A percentile compares a stretch with the other conserved stretches of the same genome.
Evolutionary conservation across 2,329 filamentous ascomycete species (phyloP).

Genomic region (Talaromyces pinophilus): DNA sequence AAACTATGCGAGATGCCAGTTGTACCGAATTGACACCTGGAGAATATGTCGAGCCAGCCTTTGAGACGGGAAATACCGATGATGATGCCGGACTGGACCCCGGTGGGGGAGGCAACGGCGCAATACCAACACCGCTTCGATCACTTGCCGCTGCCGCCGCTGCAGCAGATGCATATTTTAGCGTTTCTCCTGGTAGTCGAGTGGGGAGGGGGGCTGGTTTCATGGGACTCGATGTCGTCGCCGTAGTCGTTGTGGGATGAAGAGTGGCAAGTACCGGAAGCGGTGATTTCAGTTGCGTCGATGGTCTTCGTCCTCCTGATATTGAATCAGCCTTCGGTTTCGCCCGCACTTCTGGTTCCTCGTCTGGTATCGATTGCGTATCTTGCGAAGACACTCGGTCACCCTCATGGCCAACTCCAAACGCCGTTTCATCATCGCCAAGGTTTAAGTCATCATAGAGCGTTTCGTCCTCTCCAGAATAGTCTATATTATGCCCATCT

Average conservation of each 20-base stretch:
- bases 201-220: slow-evolving; percentile 88
- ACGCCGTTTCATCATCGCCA: slow-evolving; percentile 86
- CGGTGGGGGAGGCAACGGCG: slow-evolving; percentile 87
- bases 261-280: slow-evolving; percentile 89
- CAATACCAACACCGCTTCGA: slow-evolving; percentile 84
- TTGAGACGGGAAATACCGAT: slow-evolving; percentile 52
- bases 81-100: slow-evolving; percentile 58
- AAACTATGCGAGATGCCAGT: slow-evolving; percentile 46
- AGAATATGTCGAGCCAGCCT: slow-evolving; percentile 60
- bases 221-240: slow-evolving; percentile 66
- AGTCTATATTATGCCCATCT: slow-evolving; percentile 84
- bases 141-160: slow-evolving; percentile 90
- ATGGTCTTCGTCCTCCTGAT: slow-evolving; percentile 67
- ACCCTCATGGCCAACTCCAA: slow-evolving; percentile 75
- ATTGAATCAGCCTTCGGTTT: slow-evolving; percentile 61
- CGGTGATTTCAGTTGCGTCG: slow-evolving; percentile 88
- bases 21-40: slow-evolving; percentile 54
- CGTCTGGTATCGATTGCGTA: slow-evolving; percentile 86
- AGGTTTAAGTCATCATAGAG: slow-evolving; percentile 95
- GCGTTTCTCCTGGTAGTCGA: slow-evolving; percentile 79
- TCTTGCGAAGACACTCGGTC: slow-evolving; percentile 95
- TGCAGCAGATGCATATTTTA: slow-evolving; percentile 96
- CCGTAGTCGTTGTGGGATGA: slow-evolving; percentile 59
- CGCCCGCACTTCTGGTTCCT: slow-evolving; percentile 64
- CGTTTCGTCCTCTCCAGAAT: slow-evolving; percentile 81